phyloP scores from a whole-genome alignment of 106 monocot genomes.

The Hemerocallis citrina region DNA sequence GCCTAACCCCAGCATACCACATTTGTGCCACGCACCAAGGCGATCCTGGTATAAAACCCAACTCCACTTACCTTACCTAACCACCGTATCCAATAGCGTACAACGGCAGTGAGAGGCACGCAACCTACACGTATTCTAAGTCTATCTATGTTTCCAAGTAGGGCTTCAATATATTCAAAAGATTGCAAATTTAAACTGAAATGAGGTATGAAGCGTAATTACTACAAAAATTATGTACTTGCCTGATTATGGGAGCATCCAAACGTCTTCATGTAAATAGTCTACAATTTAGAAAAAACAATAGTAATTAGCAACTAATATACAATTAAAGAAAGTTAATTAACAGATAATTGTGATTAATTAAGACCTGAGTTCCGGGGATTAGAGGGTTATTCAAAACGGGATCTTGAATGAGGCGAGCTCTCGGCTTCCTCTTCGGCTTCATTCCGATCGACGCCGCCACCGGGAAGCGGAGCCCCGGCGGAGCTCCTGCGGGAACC shows the following conservation, averaged over 20 bases:
- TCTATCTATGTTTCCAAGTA: too few relatives aligned
- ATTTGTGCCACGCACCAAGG: too few relatives aligned
- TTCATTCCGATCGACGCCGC: constrained; percentile 36
- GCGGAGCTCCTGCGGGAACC: constrained; percentile 53
- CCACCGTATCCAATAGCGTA: too few relatives aligned
- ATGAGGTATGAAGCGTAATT: too few relatives aligned
- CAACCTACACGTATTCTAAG: too few relatives aligned
- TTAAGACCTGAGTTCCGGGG: constrained; percentile 82
- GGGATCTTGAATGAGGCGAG: constrained; percentile 21
- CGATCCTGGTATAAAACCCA: too few relatives aligned
- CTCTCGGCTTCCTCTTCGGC: constrained; percentile 30
- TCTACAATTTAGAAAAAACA: constrained; percentile 28
- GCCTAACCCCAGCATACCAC: too few relatives aligned
- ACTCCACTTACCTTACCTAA: too few relatives aligned
- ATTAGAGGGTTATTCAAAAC: constrained; percentile 29
- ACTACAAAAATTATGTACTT: constrained; percentile 12
- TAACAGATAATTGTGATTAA: neutral
- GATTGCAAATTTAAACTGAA: too few relatives aligned
- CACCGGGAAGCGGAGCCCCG: constrained; percentile 62
- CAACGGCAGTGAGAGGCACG: too few relatives aligned
- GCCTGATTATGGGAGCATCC: constrained; percentile 99
- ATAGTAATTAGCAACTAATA: neutral
- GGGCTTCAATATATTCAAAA: too few relatives aligned
- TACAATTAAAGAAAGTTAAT: neutral
- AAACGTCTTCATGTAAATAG: constrained; percentile 93